These are phyloP conservation scores for Coemansia sp. DNA, from an alignment of 192 early-diverging fungal species.

Conservation along the genomic window DNA sequence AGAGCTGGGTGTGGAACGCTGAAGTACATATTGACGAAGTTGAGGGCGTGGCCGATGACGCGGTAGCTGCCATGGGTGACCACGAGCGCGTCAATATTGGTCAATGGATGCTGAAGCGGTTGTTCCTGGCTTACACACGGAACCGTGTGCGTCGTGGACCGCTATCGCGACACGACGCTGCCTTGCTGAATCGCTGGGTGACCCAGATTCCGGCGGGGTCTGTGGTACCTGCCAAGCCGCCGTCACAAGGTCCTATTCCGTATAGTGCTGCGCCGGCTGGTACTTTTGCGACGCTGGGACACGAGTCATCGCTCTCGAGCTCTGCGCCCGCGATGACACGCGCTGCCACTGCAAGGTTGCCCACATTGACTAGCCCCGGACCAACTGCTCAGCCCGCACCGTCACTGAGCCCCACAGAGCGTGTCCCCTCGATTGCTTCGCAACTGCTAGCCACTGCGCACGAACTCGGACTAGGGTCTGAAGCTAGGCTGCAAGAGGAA, in stretches of 20 bases:
- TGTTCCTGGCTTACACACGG: slow-evolving; percentile 59
- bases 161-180: slow-evolving; percentile 61
- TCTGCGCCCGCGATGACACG: slow-evolving; percentile 6
- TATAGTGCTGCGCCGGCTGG: neutral
- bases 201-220: slow-evolving; percentile 54
- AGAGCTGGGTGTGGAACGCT: slow-evolving; percentile 77
- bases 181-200: slow-evolving; percentile 54
- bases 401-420: neutral
- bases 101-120: slow-evolving; percentile 56
- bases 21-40: slow-evolving; percentile 91
- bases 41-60: slow-evolving; percentile 51
- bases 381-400: slow-evolving; percentile 2
- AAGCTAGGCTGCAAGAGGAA: neutral
- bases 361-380: slow-evolving; percentile 10
- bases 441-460: slow-evolving; percentile 10
- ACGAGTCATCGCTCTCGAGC: slow-evolving; percentile 14
- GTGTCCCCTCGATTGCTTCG: slow-evolving; percentile 12
- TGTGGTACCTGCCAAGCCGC: slow-evolving; percentile 27
- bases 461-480: neutral
- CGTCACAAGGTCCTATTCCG: slow-evolving; percentile 7
- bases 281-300: slow-evolving; percentile 8
- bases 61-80: slow-evolving; percentile 34
- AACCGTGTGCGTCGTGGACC: slow-evolving; percentile 82
- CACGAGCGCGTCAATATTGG: slow-evolving; percentile 54
- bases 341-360: slow-evolving; percentile 13